phyloP scores from a whole-genome alignment of 495 filamentous ascomycete species.

The Penicillium manginii region DNA sequence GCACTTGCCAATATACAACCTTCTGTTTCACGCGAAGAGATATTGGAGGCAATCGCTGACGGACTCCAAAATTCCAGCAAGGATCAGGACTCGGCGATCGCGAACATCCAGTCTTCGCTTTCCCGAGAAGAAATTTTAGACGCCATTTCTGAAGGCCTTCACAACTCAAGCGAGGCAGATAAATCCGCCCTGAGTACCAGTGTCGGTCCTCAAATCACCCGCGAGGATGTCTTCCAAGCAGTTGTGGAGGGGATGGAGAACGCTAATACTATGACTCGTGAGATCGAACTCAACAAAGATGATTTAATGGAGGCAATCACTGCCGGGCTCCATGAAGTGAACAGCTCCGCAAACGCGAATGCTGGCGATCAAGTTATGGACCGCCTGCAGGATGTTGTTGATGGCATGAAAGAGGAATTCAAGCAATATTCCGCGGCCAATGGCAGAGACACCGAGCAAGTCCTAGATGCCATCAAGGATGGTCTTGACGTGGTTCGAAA shows the following conservation, averaged over 20 bases:
- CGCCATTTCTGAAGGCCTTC: slow-evolving; percentile 38
- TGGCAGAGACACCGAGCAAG: slow-evolving; percentile 77
- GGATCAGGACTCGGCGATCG: neutral
- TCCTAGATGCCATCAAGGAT: slow-evolving; percentile 83
- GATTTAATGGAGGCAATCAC: slow-evolving; percentile 70
- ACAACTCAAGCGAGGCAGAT: slow-evolving; percentile 9
- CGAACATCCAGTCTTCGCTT: slow-evolving; percentile 33
- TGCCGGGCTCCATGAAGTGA: slow-evolving; percentile 58
- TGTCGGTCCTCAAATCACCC: slow-evolving; percentile 40
- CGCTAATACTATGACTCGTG: slow-evolving; percentile 51
- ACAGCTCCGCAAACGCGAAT: slow-evolving; percentile 47
- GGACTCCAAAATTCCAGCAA: slow-evolving; percentile 33
- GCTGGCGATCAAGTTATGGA: slow-evolving; percentile 70
- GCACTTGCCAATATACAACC: slow-evolving; percentile 21
- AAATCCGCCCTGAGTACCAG: slow-evolving; percentile 27
- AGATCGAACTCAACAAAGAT: slow-evolving; percentile 65
- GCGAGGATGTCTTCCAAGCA: slow-evolving; percentile 58
- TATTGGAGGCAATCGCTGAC: slow-evolving; percentile 55
- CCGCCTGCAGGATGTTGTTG: slow-evolving; percentile 73
- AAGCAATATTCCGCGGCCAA: slow-evolving; percentile 75
- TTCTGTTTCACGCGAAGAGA: slow-evolving; percentile 33
- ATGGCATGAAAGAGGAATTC: slow-evolving; percentile 72
- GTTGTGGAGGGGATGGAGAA: slow-evolving; percentile 60
- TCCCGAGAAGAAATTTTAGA: slow-evolving; percentile 56
- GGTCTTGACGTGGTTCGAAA: slow-evolving; percentile 78